Conservation (phyloP, 345 rosid species). For the Salix koriyanagi region DNA sequence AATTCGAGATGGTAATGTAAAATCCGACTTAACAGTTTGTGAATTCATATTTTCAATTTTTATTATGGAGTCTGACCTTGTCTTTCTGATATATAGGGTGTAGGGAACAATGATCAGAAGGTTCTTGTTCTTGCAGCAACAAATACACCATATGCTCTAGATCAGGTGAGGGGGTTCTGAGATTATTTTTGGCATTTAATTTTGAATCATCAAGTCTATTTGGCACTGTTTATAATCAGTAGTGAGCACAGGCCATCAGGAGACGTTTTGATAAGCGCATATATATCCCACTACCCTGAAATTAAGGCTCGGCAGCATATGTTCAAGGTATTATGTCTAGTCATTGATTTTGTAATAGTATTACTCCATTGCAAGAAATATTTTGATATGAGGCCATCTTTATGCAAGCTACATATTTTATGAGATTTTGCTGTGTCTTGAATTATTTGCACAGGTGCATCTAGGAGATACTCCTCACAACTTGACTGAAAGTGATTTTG, state of each 20-base stretch:
- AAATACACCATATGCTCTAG: conserved; percentile 88
- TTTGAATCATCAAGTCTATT: not conserved
- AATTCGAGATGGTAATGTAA: not conserved
- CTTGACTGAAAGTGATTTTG: conserved; percentile 81
- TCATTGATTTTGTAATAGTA: not conserved
- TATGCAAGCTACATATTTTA: not conserved
- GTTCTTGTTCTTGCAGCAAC: conserved; percentile 97
- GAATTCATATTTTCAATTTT: not conserved
- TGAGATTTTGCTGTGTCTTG: conserved; percentile 5
- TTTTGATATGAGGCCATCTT: not conserved
- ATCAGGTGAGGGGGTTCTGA: conserved; percentile 50
- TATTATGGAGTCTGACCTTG: not conserved
- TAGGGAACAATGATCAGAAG: conserved; percentile 80
- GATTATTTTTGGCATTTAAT: conserved; percentile 13
- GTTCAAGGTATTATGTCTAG: conserved; percentile 61
- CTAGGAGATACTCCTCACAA: conserved; percentile 94
- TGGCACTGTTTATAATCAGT: conserved; percentile 24
- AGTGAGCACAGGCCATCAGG: conserved; percentile 67
- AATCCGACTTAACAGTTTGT: not conserved
- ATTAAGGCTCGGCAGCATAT: conserved; percentile 85
- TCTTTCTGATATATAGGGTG: conserved; percentile 51
- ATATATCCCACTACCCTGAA: conserved; percentile 89
- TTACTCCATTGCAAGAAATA: not conserved
- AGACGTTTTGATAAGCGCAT: conserved; percentile 97
- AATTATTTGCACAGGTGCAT: conserved; percentile 57